These are phyloP conservation scores for Elasticomyces elasticus DNA, from an alignment of 495 filamentous ascomycete genomes.

Conservation along the genomic window DNA sequence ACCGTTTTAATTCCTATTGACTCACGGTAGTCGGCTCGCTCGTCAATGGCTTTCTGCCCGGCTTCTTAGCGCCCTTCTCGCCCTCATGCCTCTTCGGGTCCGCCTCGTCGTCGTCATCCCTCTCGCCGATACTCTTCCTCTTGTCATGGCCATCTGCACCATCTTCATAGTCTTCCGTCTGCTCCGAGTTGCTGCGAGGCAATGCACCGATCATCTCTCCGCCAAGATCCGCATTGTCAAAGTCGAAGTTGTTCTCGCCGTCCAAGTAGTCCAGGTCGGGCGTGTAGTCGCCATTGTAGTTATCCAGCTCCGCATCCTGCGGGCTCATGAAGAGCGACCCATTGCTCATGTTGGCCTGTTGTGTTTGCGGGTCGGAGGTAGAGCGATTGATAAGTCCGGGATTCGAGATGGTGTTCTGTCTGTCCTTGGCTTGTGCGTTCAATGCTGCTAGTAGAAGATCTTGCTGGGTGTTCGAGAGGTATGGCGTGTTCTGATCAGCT, in stretches of 20 bases:
- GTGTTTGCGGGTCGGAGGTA: neutral
- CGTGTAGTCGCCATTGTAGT: slow-evolving; percentile 16
- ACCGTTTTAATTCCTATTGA: neutral
- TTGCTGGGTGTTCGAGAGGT: slow-evolving; percentile 78
- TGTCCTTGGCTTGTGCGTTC: slow-evolving; percentile 48
- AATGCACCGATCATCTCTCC: slow-evolving; percentile 67
- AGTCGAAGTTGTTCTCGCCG: slow-evolving; percentile 57
- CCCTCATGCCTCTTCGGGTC: slow-evolving; percentile 69
- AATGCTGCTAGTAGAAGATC: slow-evolving; percentile 80
- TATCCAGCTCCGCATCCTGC: slow-evolving; percentile 17
- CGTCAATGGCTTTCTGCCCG: slow-evolving; percentile 88
- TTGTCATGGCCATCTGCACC: slow-evolving; percentile 64
- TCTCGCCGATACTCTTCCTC: slow-evolving; percentile 61
- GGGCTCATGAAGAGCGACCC: slow-evolving; percentile 18
- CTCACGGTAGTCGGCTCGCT: slow-evolving; percentile 92
- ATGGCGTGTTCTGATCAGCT: slow-evolving; percentile 26
- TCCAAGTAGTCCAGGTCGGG: slow-evolving; percentile 59
- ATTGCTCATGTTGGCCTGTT: slow-evolving; percentile 7
- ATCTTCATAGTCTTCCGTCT: slow-evolving; percentile 35
- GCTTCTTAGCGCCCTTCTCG: slow-evolving; percentile 81
- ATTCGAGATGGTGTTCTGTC: slow-evolving; percentile 23
- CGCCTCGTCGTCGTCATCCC: slow-evolving; percentile 53
- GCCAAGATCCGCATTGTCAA: slow-evolving; percentile 40
- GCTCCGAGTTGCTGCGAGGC: slow-evolving; percentile 39
- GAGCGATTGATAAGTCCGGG: neutral